A percentile compares a stretch with the other conserved stretches of the same genome.
phyloP scores from a whole-genome alignment of 1,284 basidiomycete species.

The Ustilago trichophora region DNA sequence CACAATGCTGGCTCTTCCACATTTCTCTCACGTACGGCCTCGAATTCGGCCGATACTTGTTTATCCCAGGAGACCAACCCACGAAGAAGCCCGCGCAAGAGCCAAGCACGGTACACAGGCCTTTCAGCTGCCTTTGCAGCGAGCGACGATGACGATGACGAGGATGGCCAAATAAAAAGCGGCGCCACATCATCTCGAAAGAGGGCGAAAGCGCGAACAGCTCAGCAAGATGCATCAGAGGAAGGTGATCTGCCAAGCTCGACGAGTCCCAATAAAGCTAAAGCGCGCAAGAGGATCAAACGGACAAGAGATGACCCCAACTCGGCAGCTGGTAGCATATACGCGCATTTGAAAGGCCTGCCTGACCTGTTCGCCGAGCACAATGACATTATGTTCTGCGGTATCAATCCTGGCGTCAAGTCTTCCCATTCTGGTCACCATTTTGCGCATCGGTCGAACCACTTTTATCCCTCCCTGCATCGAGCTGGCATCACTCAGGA shows the following conservation, averaged over 20 bases:
- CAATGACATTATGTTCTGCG: constrained; percentile 50
- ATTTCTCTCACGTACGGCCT: not conserved
- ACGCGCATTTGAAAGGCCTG: constrained; percentile 29
- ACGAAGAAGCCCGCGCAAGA: constrained; percentile 14
- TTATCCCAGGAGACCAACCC: not conserved
- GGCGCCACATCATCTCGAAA: constrained; percentile 1
- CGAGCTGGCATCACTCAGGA: constrained; percentile 34
- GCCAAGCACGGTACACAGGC: not conserved
- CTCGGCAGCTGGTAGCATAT: constrained; percentile 35
- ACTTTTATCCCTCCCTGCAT: constrained; percentile 46
- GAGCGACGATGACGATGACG: not conserved
- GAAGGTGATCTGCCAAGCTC: not conserved
- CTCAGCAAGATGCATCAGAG: not conserved
- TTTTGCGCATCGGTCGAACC: constrained; percentile 48
- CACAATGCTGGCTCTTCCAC: not conserved
- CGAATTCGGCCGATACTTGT: not conserved
- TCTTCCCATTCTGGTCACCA: constrained; percentile 36
- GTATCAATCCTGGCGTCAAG: constrained; percentile 53
- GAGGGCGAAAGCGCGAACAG: not conserved
- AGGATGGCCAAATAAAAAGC: not conserved
- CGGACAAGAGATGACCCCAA: constrained; percentile 39
- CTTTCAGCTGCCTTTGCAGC: not conserved
- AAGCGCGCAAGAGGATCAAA: constrained; percentile 29
- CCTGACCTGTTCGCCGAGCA: constrained; percentile 29
- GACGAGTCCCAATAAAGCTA: not conserved